Conservation (phyloP, 306 rosid species). For the Corylus heterophylla region DNA sequence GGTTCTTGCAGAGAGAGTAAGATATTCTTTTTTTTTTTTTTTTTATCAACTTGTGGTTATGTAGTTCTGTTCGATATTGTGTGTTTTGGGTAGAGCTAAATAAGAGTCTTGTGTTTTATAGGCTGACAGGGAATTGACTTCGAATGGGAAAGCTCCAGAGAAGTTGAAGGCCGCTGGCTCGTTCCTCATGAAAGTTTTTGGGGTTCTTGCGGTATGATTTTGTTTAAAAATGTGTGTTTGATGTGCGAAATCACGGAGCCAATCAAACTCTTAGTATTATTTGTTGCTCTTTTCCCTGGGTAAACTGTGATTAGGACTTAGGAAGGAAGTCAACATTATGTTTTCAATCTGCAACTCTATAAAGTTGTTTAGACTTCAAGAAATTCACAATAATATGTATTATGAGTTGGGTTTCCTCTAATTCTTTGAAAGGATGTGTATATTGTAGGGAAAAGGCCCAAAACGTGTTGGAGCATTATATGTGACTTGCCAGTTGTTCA, state of each 20-base stretch:
- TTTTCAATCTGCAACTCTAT: neutral
- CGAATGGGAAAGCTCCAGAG: constrained; percentile 82
- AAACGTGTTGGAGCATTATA: constrained; percentile 96
- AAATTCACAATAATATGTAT: neutral
- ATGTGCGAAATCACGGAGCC: too few species aligned
- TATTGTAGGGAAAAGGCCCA: constrained; percentile 83
- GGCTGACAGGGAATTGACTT: constrained; percentile 83
- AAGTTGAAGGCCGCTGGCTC: constrained; percentile 97
- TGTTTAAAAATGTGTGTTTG: too few species aligned
- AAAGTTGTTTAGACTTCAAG: neutral
- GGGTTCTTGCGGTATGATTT: constrained; percentile 74
- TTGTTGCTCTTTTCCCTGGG: neutral
- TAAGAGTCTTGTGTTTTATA: constrained; percentile 14
- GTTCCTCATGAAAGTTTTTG: constrained; percentile 94
- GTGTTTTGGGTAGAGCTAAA: constrained; percentile 9
- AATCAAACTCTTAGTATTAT: neutral
- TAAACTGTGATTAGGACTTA: neutral
- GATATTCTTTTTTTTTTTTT: neutral
- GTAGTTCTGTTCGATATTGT: neutral
- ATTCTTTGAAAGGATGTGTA: constrained; percentile 24
- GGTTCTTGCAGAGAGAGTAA: constrained; percentile 91
- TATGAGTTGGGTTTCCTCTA: constrained; percentile 14
- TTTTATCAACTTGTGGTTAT: neutral
- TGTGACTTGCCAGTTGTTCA: constrained; percentile 93
- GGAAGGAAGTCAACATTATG: neutral